Percentiles rank a stretch among this genome's conserved stretches.
phyloP scores from a whole-genome alignment of 805 yeast species.

The Jamesozyma jinghongensis region DNA sequence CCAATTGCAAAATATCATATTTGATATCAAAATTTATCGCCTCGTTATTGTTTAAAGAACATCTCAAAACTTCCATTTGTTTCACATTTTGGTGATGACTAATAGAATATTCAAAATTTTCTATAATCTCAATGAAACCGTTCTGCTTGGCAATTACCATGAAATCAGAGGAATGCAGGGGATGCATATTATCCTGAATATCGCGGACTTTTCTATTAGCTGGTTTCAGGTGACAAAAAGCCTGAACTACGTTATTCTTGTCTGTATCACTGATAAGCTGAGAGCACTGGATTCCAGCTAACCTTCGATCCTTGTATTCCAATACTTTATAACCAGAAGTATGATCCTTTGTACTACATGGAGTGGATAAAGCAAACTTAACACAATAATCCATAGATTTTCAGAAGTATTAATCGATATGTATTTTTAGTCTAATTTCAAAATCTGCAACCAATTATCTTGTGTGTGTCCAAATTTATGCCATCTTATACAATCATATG shows the following conservation, averaged over 20 bases:
- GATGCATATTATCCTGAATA: conserved; percentile 1
- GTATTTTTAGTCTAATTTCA: no score
- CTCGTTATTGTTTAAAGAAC: conserved; percentile 13
- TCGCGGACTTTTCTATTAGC: conserved; percentile 7
- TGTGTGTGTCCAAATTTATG: no score
- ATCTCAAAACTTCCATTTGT: conserved; percentile 16
- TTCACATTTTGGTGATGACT: conserved; percentile 6
- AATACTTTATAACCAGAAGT: conserved; percentile 18
- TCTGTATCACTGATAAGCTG: conserved; percentile 9
- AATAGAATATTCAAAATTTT: conserved; percentile 16
- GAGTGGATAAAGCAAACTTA: conserved; percentile 19
- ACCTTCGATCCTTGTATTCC: conserved; percentile 10
- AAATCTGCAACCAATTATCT: no score
- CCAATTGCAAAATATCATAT: conserved; percentile 16
- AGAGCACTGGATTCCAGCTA: conserved; percentile 7
- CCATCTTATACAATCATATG: no score
- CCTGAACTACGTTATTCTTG: conserved; percentile 14
- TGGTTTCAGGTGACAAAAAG: conserved; percentile 22
- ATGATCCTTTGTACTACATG: conserved; percentile 13
- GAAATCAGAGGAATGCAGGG: conserved; percentile 20
- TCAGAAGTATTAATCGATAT: no score
- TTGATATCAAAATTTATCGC: conserved; percentile 8
- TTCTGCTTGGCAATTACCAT: conserved; percentile 22
- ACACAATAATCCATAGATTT: conserved; percentile 5
- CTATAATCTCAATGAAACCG: conserved; percentile 24